These are phyloP conservation scores for Irpex rosettiformis DNA, from an alignment of 1,284 basidiomycete genomes.

Conservation along the genomic window DNA sequence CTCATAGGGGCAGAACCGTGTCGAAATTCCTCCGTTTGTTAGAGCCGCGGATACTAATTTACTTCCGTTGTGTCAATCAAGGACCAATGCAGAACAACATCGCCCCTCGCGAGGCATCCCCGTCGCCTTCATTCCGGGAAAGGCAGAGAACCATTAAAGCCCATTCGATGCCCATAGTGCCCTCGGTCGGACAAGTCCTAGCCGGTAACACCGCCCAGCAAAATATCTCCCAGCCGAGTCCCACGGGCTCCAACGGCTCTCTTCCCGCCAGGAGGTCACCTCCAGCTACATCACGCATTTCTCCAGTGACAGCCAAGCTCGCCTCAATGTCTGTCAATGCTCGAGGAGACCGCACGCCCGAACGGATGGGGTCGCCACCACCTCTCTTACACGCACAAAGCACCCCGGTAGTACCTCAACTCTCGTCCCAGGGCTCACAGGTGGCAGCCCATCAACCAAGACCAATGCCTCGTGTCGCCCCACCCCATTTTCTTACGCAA, in stretches of 20 bases:
- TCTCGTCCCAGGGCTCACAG: slow-evolving; percentile 9
- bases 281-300: slow-evolving; percentile 36
- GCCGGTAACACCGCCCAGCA: slow-evolving; percentile 25
- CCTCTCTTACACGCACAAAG: slow-evolving; percentile 29
- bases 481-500: slow-evolving; percentile 50
- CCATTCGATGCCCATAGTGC: slow-evolving; percentile 59
- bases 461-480: slow-evolving; percentile 48
- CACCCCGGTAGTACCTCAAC: slow-evolving; percentile 31
- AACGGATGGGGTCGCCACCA: slow-evolving; percentile 30
- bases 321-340: slow-evolving; percentile 35
- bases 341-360: slow-evolving; percentile 26
- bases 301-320: slow-evolving; percentile 34
- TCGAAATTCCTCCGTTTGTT: slow-evolving; percentile 17
- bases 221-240: slow-evolving; percentile 44
- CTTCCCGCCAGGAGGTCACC: slow-evolving; percentile 38
- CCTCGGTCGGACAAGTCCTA: slow-evolving; percentile 49
- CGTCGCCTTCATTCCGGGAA: slow-evolving; percentile 62
- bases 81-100: slow-evolving; percentile 42
- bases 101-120: slow-evolving; percentile 58
- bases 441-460: slow-evolving; percentile 50
- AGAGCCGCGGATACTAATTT: slow-evolving; percentile 23
- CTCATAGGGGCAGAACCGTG: slow-evolving; percentile 11
- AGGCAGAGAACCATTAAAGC: slow-evolving; percentile 55
- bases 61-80: slow-evolving; percentile 19
- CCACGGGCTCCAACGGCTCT: slow-evolving; percentile 49